Base-by-base conservation (phyloP, 1,284 basidiomycete species). In the Rhodofomes roseus region DNA sequence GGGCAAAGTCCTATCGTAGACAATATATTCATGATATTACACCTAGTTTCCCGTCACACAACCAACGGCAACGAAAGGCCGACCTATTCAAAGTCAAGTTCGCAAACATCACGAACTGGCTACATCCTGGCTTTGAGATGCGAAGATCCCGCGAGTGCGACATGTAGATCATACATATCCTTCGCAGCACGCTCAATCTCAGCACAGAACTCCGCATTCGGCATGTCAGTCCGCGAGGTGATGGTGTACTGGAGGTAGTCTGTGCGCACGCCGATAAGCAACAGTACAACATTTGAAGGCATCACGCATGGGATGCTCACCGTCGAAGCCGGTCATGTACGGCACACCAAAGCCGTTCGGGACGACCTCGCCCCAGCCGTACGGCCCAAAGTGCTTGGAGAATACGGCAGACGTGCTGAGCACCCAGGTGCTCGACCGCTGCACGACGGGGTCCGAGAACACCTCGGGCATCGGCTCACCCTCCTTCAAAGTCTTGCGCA, bases 321-420 rank as follows among this genome's bases (percentile, higher is more conserved):
- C 85, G 67, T 90, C 84, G 67, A 83, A 87, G 43, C 88, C 87
- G 20, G 89, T 88, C 84, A 89, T 83, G 66, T 92, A 91, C 27
- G 89, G 85, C 36, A 90, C 83, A 36, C 90, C 90, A 68, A 91
- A 92, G 4, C 91, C 91, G 63, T 92, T 83, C 1, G 87, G 85
- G 16, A 91, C 87, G 58, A 94, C 85, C 78, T 92, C 91, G 56
- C 92, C 92, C 89, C 90, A 95, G 36, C 93, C 93, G 74, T 95
- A 96, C 23, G 83, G 86, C 51, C 80, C 80, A 69, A 96, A 88
- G 69, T 90, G 84, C 62, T 87, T 87, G 23, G 90, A 92, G 72
- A 90, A 94, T 56, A 96, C 83, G 23, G 93, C 90, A 43, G 90
- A 93, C n/a, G 94, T 96, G 70, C 89, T 92, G 60, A 93, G 74